phyloP scores from a whole-genome alignment of 1,284 basidiomycete species.

The Cryptococcus hybrid region DNA sequence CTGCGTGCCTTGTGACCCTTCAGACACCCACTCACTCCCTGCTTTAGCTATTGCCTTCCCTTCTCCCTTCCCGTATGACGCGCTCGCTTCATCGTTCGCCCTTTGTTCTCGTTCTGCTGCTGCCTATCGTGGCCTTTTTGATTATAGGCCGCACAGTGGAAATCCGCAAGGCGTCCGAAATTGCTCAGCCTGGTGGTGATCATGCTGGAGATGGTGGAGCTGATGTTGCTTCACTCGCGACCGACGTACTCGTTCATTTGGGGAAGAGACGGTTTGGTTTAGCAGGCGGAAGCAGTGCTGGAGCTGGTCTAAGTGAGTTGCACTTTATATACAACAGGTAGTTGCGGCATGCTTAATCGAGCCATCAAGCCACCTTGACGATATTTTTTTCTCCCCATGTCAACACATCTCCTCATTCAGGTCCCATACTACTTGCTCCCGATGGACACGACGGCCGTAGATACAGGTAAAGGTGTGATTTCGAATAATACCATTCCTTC shows the following conservation, averaged over 20 bases:
- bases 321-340: not conserved
- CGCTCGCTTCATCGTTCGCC: slow-evolving; percentile 25
- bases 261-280: slow-evolving; percentile 27
- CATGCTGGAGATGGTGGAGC: slow-evolving; percentile 1
- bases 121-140: slow-evolving; percentile 46
- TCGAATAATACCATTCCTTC: slow-evolving; percentile 18
- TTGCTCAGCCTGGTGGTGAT: slow-evolving; percentile 37
- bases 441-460: not conserved
- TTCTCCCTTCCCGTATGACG: slow-evolving; percentile 38
- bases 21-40: not conserved
- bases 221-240: not conserved
- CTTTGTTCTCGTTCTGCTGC: slow-evolving; percentile 31
- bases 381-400: slow-evolving; percentile 48
- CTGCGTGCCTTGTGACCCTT: not conserved
- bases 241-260: slow-evolving; percentile 9
- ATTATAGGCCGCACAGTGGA: slow-evolving; percentile 49
- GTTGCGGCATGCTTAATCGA: not conserved
- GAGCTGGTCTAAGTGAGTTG: slow-evolving; percentile 43
- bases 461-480: not conserved
- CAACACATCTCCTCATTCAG: slow-evolving; percentile 48
- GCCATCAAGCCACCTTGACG: slow-evolving; percentile 37
- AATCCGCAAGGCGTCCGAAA: slow-evolving; percentile 36
- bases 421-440: slow-evolving; percentile 51
- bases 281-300: slow-evolving; percentile 30
- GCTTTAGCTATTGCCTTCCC: slow-evolving; percentile 36